Evolutionary conservation across 805 yeast species (phyloP).

Genomic region (Zygosaccharomyces lentus): DNA sequence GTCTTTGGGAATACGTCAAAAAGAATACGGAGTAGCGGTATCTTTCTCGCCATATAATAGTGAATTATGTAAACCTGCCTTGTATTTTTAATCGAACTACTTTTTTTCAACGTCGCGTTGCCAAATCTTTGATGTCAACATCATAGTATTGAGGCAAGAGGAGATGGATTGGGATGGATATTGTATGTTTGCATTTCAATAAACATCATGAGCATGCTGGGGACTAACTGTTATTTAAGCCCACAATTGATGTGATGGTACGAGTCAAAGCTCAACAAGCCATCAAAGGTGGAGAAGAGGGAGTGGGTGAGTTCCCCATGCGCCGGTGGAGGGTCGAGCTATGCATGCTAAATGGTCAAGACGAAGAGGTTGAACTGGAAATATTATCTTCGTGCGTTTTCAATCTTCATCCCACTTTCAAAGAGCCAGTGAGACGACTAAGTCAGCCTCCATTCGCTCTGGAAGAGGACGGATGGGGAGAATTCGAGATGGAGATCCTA

Average conservation of each 20-base stretch:
- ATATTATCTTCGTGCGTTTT: constrained; percentile 84
- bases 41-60: not conserved
- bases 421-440: constrained; percentile 69
- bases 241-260: constrained; percentile 64
- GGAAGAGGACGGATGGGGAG: constrained; percentile 97
- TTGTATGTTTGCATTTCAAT: not conserved
- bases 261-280: constrained; percentile 83
- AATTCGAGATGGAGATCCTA: constrained; percentile 77
- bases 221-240: not conserved
- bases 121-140: not conserved
- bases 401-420: constrained; percentile 87
- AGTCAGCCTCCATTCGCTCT: constrained; percentile 76
- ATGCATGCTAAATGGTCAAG: constrained; percentile 64
- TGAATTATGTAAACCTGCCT: not conserved
- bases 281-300: constrained; percentile 70
- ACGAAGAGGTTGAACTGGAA: constrained; percentile 75
- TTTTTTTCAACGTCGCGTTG: not conserved
- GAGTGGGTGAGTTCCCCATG: constrained; percentile 69
- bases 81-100: not conserved
- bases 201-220: not conserved
- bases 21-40: constrained; percentile 47
- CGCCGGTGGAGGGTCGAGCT: constrained; percentile 84
- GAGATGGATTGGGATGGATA: not conserved
- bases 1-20: constrained; percentile 91
- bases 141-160: not conserved